These are phyloP conservation scores for Fibroporia radiculosa DNA, from an alignment of 768 basidiomycete genomes.

Conservation along the genomic window DNA sequence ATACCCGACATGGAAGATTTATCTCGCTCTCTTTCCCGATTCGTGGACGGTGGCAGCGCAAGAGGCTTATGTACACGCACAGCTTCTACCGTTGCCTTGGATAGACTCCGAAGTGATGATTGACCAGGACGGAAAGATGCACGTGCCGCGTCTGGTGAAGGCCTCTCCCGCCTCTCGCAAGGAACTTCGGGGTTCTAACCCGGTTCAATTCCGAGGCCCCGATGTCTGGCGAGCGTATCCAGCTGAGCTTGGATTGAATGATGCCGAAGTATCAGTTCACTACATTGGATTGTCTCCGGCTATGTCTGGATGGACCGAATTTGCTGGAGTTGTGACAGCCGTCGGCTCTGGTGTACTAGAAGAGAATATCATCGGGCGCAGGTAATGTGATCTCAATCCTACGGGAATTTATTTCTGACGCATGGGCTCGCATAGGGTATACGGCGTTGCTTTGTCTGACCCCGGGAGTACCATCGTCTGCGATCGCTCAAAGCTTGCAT, in stretches of 20 bases:
- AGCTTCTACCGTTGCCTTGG: conserved; percentile 3
- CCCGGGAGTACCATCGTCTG: conserved; percentile 5
- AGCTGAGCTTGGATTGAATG: not conserved
- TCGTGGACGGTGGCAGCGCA: conserved; percentile 3
- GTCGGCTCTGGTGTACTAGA: not conserved
- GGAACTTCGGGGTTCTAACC: not conserved
- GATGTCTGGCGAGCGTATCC: conserved; percentile 7
- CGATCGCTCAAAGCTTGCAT: not conserved
- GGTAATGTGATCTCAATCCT: not conserved
- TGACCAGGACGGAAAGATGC: conserved; percentile 2
- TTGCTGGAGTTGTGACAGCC: not conserved
- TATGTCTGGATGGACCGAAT: conserved; percentile 2
- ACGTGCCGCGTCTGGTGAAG: conserved; percentile 4
- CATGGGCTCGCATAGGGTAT: not conserved
- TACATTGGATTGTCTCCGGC: not conserved
- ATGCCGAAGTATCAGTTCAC: conserved; percentile 5
- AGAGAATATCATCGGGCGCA: not conserved
- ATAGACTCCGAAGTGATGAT: conserved; percentile 7
- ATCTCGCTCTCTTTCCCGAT: not conserved
- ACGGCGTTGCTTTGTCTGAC: conserved; percentile 1
- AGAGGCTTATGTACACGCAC: not conserved
- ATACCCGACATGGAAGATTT: conserved; percentile 4
- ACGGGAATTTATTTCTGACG: too few species aligned
- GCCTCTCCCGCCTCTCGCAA: conserved; percentile 3
- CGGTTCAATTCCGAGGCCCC: conserved; percentile 1